Percentiles rank a stretch among this genome's conserved stretches.
Evolutionary conservation across 1,284 basidiomycete species (phyloP).

Genomic region (Marasmius oreades): DNA sequence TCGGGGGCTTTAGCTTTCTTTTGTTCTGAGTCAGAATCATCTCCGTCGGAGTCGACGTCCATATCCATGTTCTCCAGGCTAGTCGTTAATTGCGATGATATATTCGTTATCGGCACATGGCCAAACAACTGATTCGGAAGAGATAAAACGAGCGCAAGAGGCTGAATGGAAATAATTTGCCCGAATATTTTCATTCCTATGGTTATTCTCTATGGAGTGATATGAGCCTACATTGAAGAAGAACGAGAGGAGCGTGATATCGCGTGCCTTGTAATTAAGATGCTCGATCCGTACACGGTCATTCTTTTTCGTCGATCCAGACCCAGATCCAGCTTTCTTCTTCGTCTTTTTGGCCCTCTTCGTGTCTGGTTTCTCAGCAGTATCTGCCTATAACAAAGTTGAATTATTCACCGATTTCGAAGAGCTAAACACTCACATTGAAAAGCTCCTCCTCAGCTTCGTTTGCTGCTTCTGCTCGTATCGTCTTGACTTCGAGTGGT

Average conservation of each 20-base stretch:
- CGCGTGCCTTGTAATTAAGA: conserved; percentile 85
- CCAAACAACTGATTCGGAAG: conserved; percentile 94
- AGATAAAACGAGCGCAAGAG: conserved; percentile 89
- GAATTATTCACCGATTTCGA: conserved; percentile 6
- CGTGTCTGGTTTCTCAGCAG: conserved; percentile 23
- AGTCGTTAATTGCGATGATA: conserved; percentile 82
- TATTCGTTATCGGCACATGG: conserved; percentile 93
- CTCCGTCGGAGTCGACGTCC: conserved; percentile 44
- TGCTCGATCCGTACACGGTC: conserved; percentile 78
- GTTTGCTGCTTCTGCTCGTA: conserved; percentile 79
- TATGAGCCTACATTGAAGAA: neutral
- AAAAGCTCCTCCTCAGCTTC: conserved; percentile 85
- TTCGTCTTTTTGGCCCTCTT: conserved; percentile 42
- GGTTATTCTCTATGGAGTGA: conserved; percentile 64
- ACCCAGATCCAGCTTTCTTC: conserved; percentile 38
- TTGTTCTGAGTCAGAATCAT: conserved; percentile 39
- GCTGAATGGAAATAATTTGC: conserved; percentile 84
- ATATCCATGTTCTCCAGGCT: conserved; percentile 63
- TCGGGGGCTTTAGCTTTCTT: conserved; percentile 52
- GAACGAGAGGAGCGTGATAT: neutral
- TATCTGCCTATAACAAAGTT: conserved; percentile 24
- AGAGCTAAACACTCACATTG: conserved; percentile 39
- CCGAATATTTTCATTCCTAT: conserved; percentile 87
- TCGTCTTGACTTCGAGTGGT: conserved; percentile 86
- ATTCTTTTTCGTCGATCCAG: conserved; percentile 33